Percentiles rank a stretch among this genome's conserved stretches.
Conservation (phyloP, 805 yeast species). For the Candida arabinofermentans region DNA sequence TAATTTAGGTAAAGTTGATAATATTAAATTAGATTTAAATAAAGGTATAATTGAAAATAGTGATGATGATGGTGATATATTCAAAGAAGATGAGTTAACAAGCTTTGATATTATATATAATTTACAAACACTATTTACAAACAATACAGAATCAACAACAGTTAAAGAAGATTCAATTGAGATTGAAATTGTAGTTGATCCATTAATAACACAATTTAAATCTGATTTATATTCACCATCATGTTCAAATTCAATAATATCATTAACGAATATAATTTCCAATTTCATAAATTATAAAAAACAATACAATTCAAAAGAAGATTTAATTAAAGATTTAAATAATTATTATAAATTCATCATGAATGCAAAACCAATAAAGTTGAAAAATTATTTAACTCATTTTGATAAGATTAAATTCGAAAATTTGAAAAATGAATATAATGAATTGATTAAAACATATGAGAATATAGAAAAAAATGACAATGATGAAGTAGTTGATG, state of each 20-base stretch:
- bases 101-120: constrained; percentile 10
- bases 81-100: constrained; percentile 8
- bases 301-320: constrained; percentile 14
- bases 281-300: no score
- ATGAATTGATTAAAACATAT: constrained; percentile 2
- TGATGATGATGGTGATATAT: constrained; percentile 1
- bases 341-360: constrained; percentile 9
- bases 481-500: neutral
- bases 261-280: no score
- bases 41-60: constrained; percentile 14
- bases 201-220: constrained; percentile 4
- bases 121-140: constrained; percentile 7
- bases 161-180: constrained; percentile 7
- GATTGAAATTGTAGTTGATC: neutral
- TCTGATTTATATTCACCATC: constrained; percentile 8
- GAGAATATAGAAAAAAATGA: neutral
- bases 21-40: constrained; percentile 24
- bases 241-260: no score
- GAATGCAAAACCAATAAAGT: constrained; percentile 14
- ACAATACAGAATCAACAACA: constrained; percentile 3
- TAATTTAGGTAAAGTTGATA: constrained; percentile 21
- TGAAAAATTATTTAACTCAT: constrained; percentile 12
- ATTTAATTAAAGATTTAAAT: constrained; percentile 9
- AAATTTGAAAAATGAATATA: constrained; percentile 15
- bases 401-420: constrained; percentile 17